A percentile compares a stretch with the other conserved stretches of the same genome.
These are phyloP conservation scores for Hemileccinum rubropunctum DNA, from an alignment of 768 basidiomycete species.

Conservation along the genomic window DNA sequence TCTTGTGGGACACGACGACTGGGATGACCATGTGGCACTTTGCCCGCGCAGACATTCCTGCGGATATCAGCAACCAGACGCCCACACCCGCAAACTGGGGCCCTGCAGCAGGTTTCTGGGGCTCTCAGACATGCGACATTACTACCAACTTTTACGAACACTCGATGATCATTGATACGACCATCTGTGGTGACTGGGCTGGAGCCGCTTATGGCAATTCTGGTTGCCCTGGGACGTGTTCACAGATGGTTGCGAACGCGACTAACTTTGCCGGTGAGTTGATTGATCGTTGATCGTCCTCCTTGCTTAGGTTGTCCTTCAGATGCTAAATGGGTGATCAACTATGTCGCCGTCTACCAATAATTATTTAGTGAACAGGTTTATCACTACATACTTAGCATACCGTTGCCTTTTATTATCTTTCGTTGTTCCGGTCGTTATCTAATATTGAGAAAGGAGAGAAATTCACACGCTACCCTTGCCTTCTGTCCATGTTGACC, in stretches of 20 bases:
- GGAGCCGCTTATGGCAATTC: slow-evolving; percentile 23
- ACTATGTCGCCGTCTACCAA: slow-evolving; percentile 55
- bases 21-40: slow-evolving; percentile 62
- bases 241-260: slow-evolving; percentile 49
- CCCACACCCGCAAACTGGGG: slow-evolving; percentile 54
- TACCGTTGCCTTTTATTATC: too few relatives aligned
- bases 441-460: slow-evolving; percentile 23
- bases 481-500: slow-evolving; percentile 27
- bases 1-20: slow-evolving; percentile 44
- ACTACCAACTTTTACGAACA: slow-evolving; percentile 51
- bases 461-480: slow-evolving; percentile 28
- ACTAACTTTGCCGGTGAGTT: slow-evolving; percentile 49
- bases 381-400: neutral
- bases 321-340: slow-evolving; percentile 58
- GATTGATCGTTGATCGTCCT: too few relatives aligned
- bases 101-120: slow-evolving; percentile 50
- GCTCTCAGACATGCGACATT: slow-evolving; percentile 48
- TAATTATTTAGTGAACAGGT: slow-evolving; percentile 1
- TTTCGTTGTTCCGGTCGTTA: too few relatives aligned
- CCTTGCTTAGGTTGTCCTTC: slow-evolving; percentile 6
- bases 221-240: slow-evolving; percentile 44
- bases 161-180: slow-evolving; percentile 40
- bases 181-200: slow-evolving; percentile 34
- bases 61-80: slow-evolving; percentile 42
- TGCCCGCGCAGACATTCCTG: slow-evolving; percentile 47